phyloP scores from a whole-genome alignment of 1,139 yeast genomes.

The Blastobotrys malaysiensis region DNA sequence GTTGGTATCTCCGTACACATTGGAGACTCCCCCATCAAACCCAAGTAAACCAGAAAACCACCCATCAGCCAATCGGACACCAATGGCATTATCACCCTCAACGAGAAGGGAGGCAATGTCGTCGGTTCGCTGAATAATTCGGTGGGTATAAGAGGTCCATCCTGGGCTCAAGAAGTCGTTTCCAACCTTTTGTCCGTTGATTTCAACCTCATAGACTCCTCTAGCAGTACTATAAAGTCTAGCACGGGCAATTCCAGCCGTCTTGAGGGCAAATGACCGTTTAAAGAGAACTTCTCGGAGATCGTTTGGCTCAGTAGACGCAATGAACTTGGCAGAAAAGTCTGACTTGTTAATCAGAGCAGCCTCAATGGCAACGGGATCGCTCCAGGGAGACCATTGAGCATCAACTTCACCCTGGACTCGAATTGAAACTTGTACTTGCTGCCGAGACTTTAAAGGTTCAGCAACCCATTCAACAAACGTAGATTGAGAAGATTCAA shows the following conservation, averaged over 20 bases:
- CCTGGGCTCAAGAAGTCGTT: conserved; percentile 22
- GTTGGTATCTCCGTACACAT: conserved; percentile 20
- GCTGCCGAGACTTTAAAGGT: conserved; percentile 9
- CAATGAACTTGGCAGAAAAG: conserved; percentile 10
- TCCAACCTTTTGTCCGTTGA: conserved; percentile 21
- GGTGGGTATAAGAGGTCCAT: conserved; percentile 22
- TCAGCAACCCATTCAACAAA: conserved; percentile 12
- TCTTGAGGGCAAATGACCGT: conserved; percentile 2
- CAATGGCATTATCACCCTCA: conserved; percentile 17
- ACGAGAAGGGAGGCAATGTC: conserved; percentile 15
- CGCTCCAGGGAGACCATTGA: conserved; percentile 11
- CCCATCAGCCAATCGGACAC: conserved; percentile 24
- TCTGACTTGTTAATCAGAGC: conserved; percentile 9
- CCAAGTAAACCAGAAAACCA: conserved; percentile 25
- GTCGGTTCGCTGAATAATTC: conserved; percentile 19
- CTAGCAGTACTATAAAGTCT: conserved; percentile 21
- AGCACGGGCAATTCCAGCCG: conserved; percentile 3
- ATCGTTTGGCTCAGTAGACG: conserved; percentile 6
- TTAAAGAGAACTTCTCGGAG: conserved; percentile 8
- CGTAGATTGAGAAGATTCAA: conserved; percentile 12
- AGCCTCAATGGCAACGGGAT: conserved; percentile 6
- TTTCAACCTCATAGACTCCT: conserved; percentile 22
- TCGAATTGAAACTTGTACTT: conserved; percentile 10
- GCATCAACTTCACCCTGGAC: conserved; percentile 9
- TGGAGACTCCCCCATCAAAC: conserved; percentile 22